Evolutionary conservation across 441 rosid genomes (phyloP), one percentile per base, ranked within the genome.

Genomic region (Eruca vesicaria): DNA sequence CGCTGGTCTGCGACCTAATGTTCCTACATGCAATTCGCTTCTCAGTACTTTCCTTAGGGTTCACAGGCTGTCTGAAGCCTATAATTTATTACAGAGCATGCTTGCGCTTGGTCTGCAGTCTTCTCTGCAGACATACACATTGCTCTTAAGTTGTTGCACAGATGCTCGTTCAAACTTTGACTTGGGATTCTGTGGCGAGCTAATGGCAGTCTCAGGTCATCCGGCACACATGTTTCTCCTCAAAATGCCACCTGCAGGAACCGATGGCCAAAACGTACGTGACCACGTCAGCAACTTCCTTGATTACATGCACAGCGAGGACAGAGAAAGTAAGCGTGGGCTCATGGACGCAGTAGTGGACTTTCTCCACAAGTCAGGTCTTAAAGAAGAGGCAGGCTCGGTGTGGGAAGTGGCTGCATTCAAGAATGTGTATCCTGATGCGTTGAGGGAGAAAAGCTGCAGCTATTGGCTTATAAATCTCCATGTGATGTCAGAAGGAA

Each of bases 401-500:
- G 95, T 95, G 31, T 95, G 99, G 98, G 98, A 95, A 78, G 92
- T 90, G 20, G 97, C 97, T 66, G 92, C 87, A 2, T 75, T 83
- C 71, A 93, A 82, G 79, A 95, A 95, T 68, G 89, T 95, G 28
- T 95, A 90, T 72, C 97, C 97, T 0, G 94, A 93, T 67, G 89
- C 95, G 4, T 81, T 93, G 64, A 90, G 75, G 80, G 88, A 95
- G 86, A 95, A 93, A 71, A 77, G 91, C 68, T 86, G 88, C 1
- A 85, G 87, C 77, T 93, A 91, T 72, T 95, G 98, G 98, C 94
- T 95, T 56, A 92, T 95, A 32, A 91, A 95, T 75, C 89, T 95
- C 36, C 99, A 95, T 68, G 97, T 92, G 31, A 95, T 95, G 99
- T 95, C 97, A 1, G 98, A 95, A 55, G 98, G 97, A 76, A 95